Evolutionary conservation across 495 filamentous ascomycete species (phyloP), one percentile per base, ranked within the genome.

Genomic region (Mytilinidion resinicola): DNA sequence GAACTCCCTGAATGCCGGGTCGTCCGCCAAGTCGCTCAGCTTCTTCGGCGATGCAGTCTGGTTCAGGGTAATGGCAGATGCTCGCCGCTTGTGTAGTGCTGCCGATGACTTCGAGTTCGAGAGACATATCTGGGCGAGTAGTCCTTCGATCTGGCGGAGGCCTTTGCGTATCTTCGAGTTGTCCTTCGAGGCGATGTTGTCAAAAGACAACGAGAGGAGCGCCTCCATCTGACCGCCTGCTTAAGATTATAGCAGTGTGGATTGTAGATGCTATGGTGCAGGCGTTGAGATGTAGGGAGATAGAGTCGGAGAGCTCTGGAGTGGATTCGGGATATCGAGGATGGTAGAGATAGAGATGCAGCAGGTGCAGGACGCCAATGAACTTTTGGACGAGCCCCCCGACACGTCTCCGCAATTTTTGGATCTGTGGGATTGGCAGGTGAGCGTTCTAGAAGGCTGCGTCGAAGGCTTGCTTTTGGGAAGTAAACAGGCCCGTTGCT

Each of bases 101-200:
- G 21, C 73, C 67, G 62, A 60, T 49, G 65, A 56, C 37, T 60
- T 62, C 42, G 78, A 65, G 49, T 81, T 78, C 9, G 85, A 86
- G 5, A 98, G 82, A 73, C 93, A 97, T 71, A 98, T 93, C 73
- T 96, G 91, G 5, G 93, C 93, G 30, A 98, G 84, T 34, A 98
- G 82, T 15, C 93, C 93, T 74, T 98, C 93, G 49, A 97, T 89
- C 73, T 96, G 92, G 55, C 90, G 89, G 54, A 98, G 77, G 34
- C 93, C 93, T 75, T 96, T 97, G 47, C 88, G 83, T 66, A 97
- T 88, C 75, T 95, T 93, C 69, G 78, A 74, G 43, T 82, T 82
- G 69, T 96, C 91, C 71, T 90, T 95, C 21, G 92, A 96, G 48
- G 91, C 95, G 53, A 98, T 85, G 72, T 96, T 93, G 72, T 96